Evolutionary conservation across 176 grass and related monocot genomes (phyloP).

Genomic region (Oryza australiensis): DNA sequence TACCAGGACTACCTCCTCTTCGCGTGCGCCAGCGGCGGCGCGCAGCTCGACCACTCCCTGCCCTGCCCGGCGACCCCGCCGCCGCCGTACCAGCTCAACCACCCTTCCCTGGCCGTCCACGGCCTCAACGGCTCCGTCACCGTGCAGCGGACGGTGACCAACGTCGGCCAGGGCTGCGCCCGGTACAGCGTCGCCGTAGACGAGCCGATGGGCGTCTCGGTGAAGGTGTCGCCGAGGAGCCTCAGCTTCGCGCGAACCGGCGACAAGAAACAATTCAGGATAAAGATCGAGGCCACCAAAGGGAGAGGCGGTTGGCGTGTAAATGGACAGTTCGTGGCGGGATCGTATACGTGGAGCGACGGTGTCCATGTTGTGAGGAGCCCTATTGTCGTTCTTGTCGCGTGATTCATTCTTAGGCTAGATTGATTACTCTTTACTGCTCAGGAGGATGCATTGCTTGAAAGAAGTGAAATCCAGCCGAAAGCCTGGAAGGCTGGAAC

Average conservation of each 20-base stretch:
- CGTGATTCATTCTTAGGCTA: slow-evolving; percentile 19
- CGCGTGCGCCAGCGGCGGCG: slow-evolving; percentile 55
- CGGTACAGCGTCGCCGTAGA: slow-evolving; percentile 50
- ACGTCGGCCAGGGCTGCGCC: slow-evolving; percentile 46
- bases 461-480: neutral
- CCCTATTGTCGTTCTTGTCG: slow-evolving; percentile 60
- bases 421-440: neutral
- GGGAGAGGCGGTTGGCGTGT: neutral
- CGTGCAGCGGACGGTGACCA: slow-evolving; percentile 75
- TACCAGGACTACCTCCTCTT: slow-evolving; percentile 88
- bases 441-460: neutral
- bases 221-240: slow-evolving; percentile 48
- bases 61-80: slow-evolving; percentile 61
- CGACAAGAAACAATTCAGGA: slow-evolving; percentile 58
- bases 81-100: slow-evolving; percentile 60
- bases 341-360: slow-evolving; percentile 80
- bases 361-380: slow-evolving; percentile 67
- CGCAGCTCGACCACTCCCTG: slow-evolving; percentile 56
- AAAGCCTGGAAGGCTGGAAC: neutral
- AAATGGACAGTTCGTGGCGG: slow-evolving; percentile 30
- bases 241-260: slow-evolving; percentile 48
- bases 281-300: slow-evolving; percentile 22
- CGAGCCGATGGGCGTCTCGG: slow-evolving; percentile 55
- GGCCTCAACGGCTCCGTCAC: slow-evolving; percentile 47
- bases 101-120: slow-evolving; percentile 71